phyloP scores from a whole-genome alignment of 2,329 filamentous ascomycete genomes.

The Pseudocercospora cruenta region DNA sequence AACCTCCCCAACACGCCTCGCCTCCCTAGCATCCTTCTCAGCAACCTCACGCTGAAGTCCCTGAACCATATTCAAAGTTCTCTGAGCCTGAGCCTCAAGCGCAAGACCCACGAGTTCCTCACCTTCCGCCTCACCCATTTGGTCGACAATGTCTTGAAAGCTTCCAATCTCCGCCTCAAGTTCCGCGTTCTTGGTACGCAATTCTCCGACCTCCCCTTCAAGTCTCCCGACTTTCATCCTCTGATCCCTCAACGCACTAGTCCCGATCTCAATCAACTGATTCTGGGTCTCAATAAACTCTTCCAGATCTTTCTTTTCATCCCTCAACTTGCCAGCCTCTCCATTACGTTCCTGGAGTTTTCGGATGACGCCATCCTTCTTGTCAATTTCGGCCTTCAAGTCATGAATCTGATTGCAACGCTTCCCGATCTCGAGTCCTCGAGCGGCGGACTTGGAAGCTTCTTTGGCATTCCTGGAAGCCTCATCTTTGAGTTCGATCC shows the following conservation, averaged over 20 bases:
- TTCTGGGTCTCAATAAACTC: slow-evolving; percentile 6
- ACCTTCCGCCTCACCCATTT: slow-evolving; percentile 9
- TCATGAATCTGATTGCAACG: slow-evolving; percentile 14
- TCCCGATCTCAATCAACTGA: slow-evolving; percentile 10
- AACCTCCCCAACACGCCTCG: slow-evolving; percentile 1
- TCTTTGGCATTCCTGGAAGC: background rate
- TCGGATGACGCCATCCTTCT: background rate
- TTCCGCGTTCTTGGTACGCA: background rate
- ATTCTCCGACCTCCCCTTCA: background rate
- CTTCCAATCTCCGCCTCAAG: slow-evolving; percentile 5
- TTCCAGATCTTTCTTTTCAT: slow-evolving; percentile 14
- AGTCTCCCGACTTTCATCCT: slow-evolving; percentile 7
- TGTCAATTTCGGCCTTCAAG: background rate
- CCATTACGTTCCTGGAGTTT: background rate
- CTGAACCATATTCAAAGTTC: slow-evolving; percentile 19
- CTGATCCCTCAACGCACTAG: slow-evolving; percentile 15
- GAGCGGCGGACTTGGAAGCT: background rate
- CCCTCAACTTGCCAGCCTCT: background rate
- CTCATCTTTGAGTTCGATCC: slow-evolving; percentile 1
- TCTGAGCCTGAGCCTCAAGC: slow-evolving; percentile 25
- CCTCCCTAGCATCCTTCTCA: slow-evolving; percentile 4
- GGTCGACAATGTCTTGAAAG: slow-evolving; percentile 9
- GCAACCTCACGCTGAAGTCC: slow-evolving; percentile 22
- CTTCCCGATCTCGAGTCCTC: slow-evolving; percentile 14
- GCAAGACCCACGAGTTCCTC: slow-evolving; percentile 16